These are phyloP conservation scores for Senna siamea DNA, from an alignment of 306 rosid species.

Conservation along the genomic window DNA sequence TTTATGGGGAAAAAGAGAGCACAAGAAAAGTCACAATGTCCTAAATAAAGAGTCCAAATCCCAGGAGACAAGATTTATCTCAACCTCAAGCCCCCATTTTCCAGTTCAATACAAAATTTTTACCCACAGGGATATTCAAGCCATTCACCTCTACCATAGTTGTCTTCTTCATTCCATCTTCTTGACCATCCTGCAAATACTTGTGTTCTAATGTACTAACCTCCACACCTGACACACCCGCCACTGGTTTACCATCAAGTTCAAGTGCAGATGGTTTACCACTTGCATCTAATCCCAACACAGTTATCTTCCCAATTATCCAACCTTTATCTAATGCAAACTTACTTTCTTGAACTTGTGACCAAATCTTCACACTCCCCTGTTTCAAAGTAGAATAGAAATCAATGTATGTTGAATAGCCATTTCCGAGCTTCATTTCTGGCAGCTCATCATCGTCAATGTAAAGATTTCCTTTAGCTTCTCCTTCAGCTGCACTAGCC, in stretches of 20 bases:
- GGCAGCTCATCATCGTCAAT: conserved; percentile 82
- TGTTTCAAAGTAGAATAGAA: conserved; percentile 61
- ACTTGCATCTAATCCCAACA: conserved; percentile 67
- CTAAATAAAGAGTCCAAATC: not conserved
- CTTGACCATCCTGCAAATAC: conserved; percentile 40
- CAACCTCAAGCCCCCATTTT: conserved; percentile 62
- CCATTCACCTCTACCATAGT: conserved; percentile 73
- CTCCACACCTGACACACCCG: conserved; percentile 42
- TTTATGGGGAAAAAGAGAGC: not conserved
- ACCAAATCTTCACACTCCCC: conserved; percentile 82
- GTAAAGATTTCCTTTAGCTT: conserved; percentile 82
- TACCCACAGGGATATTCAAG: conserved; percentile 72
- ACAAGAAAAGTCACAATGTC: conserved; percentile 17
- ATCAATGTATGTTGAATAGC: conserved; percentile 70
- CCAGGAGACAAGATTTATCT: not conserved
- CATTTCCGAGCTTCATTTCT: conserved; percentile 78
- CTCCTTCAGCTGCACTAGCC: conserved; percentile 59
- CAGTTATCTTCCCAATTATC: conserved; percentile 70
- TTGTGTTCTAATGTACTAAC: conserved; percentile 52
- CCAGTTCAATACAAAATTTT: conserved; percentile 84
- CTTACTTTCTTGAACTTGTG: conserved; percentile 82
- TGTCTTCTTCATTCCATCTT: conserved; percentile 51
- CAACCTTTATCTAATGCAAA: conserved; percentile 77
- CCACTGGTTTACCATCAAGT: conserved; percentile 57
- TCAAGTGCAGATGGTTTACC: conserved; percentile 57